A percentile compares a stretch with the other conserved stretches of the same genome.
Conservation (phyloP, 176 grass and related monocot genomes). For the Triticum aestivum region DNA sequence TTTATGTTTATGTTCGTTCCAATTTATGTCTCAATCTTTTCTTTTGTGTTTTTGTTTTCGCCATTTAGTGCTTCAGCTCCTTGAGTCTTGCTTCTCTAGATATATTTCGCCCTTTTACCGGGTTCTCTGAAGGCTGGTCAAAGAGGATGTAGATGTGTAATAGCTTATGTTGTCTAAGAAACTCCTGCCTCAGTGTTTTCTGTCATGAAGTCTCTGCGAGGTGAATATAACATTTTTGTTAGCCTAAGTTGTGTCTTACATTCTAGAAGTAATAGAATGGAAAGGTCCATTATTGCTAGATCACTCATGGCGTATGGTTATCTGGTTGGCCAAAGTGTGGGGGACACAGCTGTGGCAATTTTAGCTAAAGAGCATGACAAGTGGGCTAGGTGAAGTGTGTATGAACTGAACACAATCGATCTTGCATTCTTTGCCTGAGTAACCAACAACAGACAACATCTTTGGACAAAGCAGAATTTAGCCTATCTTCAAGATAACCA, state of each 20-base stretch:
- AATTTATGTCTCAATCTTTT: neutral
- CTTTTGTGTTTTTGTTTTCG: neutral
- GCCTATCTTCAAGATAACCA: neutral
- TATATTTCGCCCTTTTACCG: conserved; percentile 76
- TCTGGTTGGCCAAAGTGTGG: neutral
- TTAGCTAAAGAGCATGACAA: neutral
- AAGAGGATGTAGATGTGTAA: conserved; percentile 4
- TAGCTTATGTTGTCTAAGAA: conserved; percentile 71
- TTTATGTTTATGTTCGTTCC: neutral
- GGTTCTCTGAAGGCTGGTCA: conserved; percentile 60
- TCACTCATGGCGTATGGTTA: neutral
- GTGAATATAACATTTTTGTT: conserved; percentile 33
- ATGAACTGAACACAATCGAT: neutral
- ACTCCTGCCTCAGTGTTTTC: conserved; percentile 52
- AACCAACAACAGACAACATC: neutral
- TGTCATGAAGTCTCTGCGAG: conserved; percentile 56
- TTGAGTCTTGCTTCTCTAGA: conserved; percentile 49
- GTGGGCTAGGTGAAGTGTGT: neutral
- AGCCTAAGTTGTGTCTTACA: neutral
- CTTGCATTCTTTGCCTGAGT: neutral
- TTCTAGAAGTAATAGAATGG: neutral
- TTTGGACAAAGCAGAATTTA: neutral
- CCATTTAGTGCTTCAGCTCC: neutral
- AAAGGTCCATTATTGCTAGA: neutral
- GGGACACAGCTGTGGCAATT: neutral